Conservation (phyloP, 2,329 filamentous ascomycete genomes). For the Colletotrichum tanaceti region DNA sequence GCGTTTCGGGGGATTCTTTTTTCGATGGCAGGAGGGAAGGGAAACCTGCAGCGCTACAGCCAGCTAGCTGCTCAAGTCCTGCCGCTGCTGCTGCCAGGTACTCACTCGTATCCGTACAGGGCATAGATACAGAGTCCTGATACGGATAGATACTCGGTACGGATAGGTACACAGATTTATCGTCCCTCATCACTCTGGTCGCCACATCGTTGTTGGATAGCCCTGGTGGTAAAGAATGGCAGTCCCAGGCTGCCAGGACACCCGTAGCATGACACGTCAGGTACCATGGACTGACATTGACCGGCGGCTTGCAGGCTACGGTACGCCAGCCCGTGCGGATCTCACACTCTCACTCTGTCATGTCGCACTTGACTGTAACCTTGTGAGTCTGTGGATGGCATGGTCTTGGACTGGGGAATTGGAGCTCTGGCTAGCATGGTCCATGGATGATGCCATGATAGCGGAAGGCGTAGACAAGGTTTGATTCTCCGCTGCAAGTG, state of each 20-base stretch:
- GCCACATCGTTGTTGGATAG: no score
- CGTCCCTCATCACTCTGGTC: no score
- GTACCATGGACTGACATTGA: not conserved
- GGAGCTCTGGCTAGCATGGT: not conserved
- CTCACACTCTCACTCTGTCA: not conserved
- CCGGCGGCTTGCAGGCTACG: not conserved
- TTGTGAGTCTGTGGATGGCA: no score
- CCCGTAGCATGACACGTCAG: not conserved
- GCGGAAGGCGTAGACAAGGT: constrained; percentile 13
- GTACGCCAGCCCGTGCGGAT: not conserved
- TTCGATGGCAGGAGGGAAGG: not conserved
- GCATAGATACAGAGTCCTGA: no score
- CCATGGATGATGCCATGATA: not conserved
- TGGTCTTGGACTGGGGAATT: no score
- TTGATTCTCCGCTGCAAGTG: not conserved
- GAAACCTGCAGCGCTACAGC: not conserved
- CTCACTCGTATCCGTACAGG: no score
- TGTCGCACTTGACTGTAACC: not conserved
- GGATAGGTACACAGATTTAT: no score
- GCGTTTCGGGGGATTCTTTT: not conserved
- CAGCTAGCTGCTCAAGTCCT: no score
- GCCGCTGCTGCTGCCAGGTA: no score
- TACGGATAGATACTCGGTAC: no score
- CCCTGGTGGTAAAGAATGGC: no score
- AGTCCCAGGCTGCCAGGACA: no score